Percentiles rank a stretch among this genome's conserved stretches.
phyloP scores from a whole-genome alignment of 371 early-diverging fungal species.

The Chytridium lagenaria region DNA sequence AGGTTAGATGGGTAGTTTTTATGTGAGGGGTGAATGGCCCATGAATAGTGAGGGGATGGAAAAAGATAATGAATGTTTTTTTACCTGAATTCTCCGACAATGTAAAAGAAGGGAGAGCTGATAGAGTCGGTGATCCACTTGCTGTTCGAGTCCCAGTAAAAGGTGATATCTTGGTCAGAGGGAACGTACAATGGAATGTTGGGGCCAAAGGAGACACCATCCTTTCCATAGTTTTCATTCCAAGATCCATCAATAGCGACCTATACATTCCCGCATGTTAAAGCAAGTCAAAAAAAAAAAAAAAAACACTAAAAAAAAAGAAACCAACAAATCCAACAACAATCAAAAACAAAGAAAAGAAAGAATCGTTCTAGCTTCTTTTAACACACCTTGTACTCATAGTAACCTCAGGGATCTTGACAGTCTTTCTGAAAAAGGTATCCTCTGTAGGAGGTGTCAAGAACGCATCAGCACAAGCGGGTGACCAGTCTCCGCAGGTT shows the following conservation, averaged over 20 bases:
- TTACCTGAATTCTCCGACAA: conserved; percentile 9
- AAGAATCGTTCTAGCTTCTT: no score
- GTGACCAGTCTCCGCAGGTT: conserved; percentile 14
- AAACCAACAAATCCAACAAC: background rate
- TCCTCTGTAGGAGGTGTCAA: conserved; percentile 16
- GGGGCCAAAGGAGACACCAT: conserved; percentile 9
- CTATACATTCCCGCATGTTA: background rate
- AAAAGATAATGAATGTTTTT: no score
- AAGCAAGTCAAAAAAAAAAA: background rate
- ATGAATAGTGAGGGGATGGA: no score
- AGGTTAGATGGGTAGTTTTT: no score
- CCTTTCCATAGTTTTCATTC: conserved; percentile 19
- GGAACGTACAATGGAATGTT: conserved; percentile 21
- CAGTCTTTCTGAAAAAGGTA: background rate
- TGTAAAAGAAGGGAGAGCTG: conserved; percentile 12
- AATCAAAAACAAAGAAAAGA: background rate
- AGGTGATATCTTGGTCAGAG: background rate
- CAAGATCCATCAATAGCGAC: conserved; percentile 16
- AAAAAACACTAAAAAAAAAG: background rate
- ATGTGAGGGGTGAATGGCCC: no score
- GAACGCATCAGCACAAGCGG: conserved; percentile 3
- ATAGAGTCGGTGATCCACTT: conserved; percentile 8
- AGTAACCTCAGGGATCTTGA: conserved; percentile 7
- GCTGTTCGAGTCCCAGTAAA: conserved; percentile 13
- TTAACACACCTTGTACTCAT: conserved; percentile 16